phyloP scores from a whole-genome alignment of 1,284 basidiomycete genomes.

The Agroathelia rolfsii region DNA sequence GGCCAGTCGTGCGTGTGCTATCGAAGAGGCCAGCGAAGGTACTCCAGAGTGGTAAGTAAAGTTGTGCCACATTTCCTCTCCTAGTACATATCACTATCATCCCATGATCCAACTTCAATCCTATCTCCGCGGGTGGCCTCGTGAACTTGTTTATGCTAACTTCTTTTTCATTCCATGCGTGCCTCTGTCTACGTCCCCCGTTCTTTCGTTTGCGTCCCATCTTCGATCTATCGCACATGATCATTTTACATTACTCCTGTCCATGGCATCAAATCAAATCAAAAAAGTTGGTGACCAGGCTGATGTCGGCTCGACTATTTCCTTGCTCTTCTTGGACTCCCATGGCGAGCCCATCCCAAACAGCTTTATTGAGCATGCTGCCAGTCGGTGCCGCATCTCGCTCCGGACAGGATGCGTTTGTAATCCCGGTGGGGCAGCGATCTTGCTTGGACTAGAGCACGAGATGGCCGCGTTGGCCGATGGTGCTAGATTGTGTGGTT shows the following conservation, averaged over 20 bases:
- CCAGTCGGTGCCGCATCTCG: constrained; percentile 55
- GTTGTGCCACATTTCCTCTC: constrained; percentile 45
- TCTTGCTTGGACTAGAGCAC: constrained; percentile 54
- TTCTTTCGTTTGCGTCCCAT: too few relatives aligned
- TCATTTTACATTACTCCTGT: too few relatives aligned
- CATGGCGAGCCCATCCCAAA: constrained; percentile 56
- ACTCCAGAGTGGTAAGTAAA: too few relatives aligned
- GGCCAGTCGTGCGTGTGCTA: too few relatives aligned
- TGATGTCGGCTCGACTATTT: constrained; percentile 56
- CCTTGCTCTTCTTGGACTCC: constrained; percentile 39
- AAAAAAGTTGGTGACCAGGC: constrained; percentile 52
- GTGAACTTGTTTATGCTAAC: constrained; percentile 55
- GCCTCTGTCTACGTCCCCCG: too few relatives aligned
- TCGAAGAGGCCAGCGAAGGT: too few relatives aligned
- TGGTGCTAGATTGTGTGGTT: too few relatives aligned
- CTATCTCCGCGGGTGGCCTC: too few relatives aligned
- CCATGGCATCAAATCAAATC: too few relatives aligned
- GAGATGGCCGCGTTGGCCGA: too few relatives aligned
- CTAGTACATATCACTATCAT: constrained; percentile 40
- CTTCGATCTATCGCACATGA: too few relatives aligned
- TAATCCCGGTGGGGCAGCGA: constrained; percentile 70
- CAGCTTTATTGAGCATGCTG: constrained; percentile 60
- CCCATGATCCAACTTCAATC: constrained; percentile 44
- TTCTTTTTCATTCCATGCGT: too few relatives aligned
- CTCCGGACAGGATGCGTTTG: constrained; percentile 79